A percentile compares a stretch with the other conserved stretches of the same genome.
Evolutionary conservation across 352 stramenopile species (phyloP).

Genomic region (Peronospora belbahrii): DNA sequence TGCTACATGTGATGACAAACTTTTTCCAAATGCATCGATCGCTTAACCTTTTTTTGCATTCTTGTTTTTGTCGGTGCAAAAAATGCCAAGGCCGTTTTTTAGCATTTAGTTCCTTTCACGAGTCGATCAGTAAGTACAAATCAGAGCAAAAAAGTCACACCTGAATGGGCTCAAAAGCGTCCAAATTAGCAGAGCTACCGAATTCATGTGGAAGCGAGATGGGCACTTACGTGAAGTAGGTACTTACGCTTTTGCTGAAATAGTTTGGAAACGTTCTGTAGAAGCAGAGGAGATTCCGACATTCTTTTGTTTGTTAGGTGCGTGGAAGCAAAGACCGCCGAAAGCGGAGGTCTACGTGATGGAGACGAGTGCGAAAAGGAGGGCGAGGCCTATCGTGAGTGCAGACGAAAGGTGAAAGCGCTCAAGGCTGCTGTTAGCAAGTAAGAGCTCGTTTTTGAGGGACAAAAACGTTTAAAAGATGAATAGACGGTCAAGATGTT

Average conservation of each 20-base stretch:
- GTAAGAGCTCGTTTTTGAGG: neutral
- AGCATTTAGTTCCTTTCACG: neutral
- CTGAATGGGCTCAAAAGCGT: slow-evolving; percentile 55
- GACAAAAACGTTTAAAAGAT: neutral
- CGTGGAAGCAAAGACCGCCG: slow-evolving; percentile 46
- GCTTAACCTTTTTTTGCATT: slow-evolving; percentile 9
- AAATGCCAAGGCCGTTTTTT: slow-evolving; percentile 12
- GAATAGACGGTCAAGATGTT: neutral
- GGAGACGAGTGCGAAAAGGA: slow-evolving; percentile 65
- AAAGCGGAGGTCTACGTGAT: slow-evolving; percentile 57
- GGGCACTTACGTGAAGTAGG: slow-evolving; percentile 68
- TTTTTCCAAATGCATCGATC: slow-evolving; percentile 38
- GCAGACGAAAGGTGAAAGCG: slow-evolving; percentile 39
- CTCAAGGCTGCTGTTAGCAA: slow-evolving; percentile 23
- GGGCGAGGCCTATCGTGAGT: slow-evolving; percentile 55
- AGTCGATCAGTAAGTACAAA: slow-evolving; percentile 8
- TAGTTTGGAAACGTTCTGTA: neutral
- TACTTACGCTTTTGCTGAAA: slow-evolving; percentile 9
- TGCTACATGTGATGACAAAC: slow-evolving; percentile 35
- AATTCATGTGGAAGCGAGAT: slow-evolving; percentile 57
- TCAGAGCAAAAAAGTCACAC: slow-evolving; percentile 4
- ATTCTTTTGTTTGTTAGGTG: slow-evolving; percentile 28
- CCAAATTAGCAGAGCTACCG: slow-evolving; percentile 28
- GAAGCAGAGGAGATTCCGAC: slow-evolving; percentile 9
- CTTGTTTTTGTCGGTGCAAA: slow-evolving; percentile 6